A percentile compares a stretch with the other conserved stretches of the same genome.
phyloP scores from a whole-genome alignment of 148 eudicot genomes.

The Camellia lanceoleosa region DNA sequence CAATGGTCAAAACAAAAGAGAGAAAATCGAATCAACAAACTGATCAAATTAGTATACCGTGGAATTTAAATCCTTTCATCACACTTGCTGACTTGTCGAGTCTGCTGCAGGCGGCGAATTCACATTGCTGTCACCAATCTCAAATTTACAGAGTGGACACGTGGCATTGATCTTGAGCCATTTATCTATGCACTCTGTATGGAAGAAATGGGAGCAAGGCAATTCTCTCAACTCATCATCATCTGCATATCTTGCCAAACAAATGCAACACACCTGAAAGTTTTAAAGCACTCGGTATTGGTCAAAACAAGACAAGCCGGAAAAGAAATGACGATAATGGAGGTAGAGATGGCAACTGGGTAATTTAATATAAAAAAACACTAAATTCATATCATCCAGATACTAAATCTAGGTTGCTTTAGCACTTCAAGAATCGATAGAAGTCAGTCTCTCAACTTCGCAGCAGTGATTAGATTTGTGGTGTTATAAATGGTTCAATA shows the following conservation, averaged over 20 bases:
- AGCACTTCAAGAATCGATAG: too few relatives aligned
- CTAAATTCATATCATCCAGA: too few relatives aligned
- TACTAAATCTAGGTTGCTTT: too few relatives aligned
- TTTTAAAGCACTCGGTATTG: not conserved
- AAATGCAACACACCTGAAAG: slow-evolving; percentile 71
- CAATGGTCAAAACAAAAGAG: not conserved
- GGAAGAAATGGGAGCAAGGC: slow-evolving; percentile 78
- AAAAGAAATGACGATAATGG: not conserved
- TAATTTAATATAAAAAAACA: too few relatives aligned
- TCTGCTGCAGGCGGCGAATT: slow-evolving; percentile 30
- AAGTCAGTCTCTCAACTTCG: too few relatives aligned
- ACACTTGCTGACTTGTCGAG: slow-evolving; percentile 29
- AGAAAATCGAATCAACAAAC: not conserved
- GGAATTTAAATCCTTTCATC: not conserved
- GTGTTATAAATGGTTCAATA: too few relatives aligned
- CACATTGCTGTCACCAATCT: slow-evolving; percentile 39
- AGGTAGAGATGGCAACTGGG: not conserved
- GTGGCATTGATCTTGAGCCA: slow-evolving; percentile 79
- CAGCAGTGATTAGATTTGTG: too few relatives aligned
- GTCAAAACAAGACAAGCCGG: not conserved
- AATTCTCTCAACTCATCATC: slow-evolving; percentile 71
- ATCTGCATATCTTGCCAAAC: slow-evolving; percentile 57
- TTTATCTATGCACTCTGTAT: slow-evolving; percentile 68
- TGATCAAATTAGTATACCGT: not conserved
- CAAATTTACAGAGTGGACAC: slow-evolving; percentile 74